These are phyloP conservation scores for Vitis rotundifolia DNA, from an alignment of 164 flowering plant species.

Conservation along the genomic window DNA sequence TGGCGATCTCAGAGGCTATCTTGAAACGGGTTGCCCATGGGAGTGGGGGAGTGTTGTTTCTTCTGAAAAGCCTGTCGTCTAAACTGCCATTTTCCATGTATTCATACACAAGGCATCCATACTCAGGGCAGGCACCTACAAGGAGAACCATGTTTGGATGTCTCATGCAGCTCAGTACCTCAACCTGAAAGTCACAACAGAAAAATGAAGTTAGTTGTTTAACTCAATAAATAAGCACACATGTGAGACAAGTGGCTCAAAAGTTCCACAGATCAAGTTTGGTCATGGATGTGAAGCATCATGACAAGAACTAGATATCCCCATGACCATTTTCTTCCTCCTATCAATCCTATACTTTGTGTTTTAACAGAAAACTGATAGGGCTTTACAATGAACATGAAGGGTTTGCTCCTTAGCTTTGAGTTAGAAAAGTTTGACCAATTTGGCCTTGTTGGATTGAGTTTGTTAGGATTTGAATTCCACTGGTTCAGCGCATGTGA, in stretches of 20 bases:
- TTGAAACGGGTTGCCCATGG: constrained; percentile 55
- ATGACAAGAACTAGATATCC: background rate
- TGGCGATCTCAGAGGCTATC: constrained; percentile 55
- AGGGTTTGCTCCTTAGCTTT: background rate
- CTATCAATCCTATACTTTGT: no score
- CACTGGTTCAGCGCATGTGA: no score
- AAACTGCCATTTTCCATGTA: constrained; percentile 65
- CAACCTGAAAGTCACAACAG: constrained; percentile 32
- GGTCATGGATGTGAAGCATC: background rate
- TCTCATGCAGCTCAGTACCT: constrained; percentile 52
- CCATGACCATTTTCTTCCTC: background rate
- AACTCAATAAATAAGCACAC: background rate
- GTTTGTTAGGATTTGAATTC: no score
- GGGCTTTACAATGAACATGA: background rate
- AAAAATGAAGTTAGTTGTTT: background rate
- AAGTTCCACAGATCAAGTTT: background rate
- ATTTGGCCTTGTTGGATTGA: background rate
- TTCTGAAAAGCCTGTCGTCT: constrained; percentile 53
- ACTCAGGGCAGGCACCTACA: constrained; percentile 63
- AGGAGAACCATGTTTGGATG: constrained; percentile 70
- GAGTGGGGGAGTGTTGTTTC: constrained; percentile 44
- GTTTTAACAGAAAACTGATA: background rate
- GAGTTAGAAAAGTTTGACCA: background rate
- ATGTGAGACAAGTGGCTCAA: background rate
- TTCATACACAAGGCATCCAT: constrained; percentile 65